A percentile compares a stretch with the other conserved stretches of the same genome.
Conservation (phyloP, 2,329 filamentous ascomycete species). For the Neopestalotiopsis sp. region DNA sequence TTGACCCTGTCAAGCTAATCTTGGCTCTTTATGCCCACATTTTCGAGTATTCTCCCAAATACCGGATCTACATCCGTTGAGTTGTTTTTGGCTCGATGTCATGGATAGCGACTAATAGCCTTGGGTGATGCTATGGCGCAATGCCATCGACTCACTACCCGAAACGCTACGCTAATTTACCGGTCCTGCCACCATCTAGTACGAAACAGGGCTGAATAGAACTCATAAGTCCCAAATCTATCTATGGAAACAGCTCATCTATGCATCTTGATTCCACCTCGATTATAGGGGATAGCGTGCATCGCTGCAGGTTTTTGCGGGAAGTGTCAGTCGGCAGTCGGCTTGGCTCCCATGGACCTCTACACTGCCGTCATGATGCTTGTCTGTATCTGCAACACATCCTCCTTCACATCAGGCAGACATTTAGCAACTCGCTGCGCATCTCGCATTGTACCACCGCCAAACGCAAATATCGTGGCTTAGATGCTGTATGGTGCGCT, state of each 20-base stretch:
- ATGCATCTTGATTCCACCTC: neutral
- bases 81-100: neutral
- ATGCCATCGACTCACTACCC: neutral
- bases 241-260: neutral
- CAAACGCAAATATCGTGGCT: neutral
- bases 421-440: constrained; percentile 1
- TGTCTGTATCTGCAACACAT: neutral
- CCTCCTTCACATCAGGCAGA: neutral
- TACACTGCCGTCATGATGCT: neutral
- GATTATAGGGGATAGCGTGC: neutral
- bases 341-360: neutral
- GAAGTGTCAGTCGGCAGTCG: neutral
- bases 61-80: neutral
- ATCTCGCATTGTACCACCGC: neutral
- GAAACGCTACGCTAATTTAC: neutral
- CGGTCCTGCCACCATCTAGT: neutral
- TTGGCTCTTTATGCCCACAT: neutral
- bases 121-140: neutral
- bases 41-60: neutral
- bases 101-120: neutral
- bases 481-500: neutral
- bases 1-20: neutral
- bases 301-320: neutral
- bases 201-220: neutral
- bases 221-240: neutral